These are phyloP conservation scores for Coniferiporia sulphurascens DNA, from an alignment of 1,284 basidiomycete species.

Conservation along the genomic window DNA sequence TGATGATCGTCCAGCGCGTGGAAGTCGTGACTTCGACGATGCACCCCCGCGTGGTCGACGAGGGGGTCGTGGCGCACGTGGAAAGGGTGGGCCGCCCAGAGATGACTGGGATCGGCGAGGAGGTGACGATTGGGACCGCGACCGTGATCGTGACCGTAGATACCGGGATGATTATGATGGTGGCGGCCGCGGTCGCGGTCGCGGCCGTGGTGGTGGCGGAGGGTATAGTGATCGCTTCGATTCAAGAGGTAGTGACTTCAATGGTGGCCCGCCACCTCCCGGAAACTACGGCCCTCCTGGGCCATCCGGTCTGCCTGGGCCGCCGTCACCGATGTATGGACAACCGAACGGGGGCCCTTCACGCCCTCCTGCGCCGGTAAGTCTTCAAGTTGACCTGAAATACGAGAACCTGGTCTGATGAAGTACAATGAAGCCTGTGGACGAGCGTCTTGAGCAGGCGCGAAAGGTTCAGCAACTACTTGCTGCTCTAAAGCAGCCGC, in stretches of 20 bases:
- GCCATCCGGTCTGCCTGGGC: conserved; percentile 24
- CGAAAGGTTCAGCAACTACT: conserved; percentile 76
- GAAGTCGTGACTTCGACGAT: conserved; percentile 17
- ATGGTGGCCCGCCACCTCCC: conserved; percentile 22
- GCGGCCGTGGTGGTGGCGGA: conserved; percentile 30
- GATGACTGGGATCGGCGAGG: conserved; percentile 43
- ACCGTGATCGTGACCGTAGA: conserved; percentile 44
- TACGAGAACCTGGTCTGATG: neutral
- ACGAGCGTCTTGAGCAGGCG: conserved; percentile 77
- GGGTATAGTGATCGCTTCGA: conserved; percentile 36
- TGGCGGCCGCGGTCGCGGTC: conserved; percentile 32
- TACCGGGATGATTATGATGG: conserved; percentile 36
- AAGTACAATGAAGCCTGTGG: conserved; percentile 32
- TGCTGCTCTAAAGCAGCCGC: conserved; percentile 72
- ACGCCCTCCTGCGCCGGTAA: conserved; percentile 7
- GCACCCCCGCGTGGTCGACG: conserved; percentile 6
- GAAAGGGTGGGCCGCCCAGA: conserved; percentile 42
- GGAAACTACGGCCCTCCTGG: conserved; percentile 21
- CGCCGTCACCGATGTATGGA: conserved; percentile 28
- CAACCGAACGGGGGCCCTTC: conserved; percentile 21
- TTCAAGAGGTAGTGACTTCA: conserved; percentile 22
- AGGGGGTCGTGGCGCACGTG: conserved; percentile 29
- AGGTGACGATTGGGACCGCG: conserved; percentile 30
- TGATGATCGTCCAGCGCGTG: conserved; percentile 15
- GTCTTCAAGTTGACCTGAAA: neutral